Percentiles rank a stretch among this genome's conserved stretches.
Evolutionary conservation across 2,329 filamentous ascomycete genomes (phyloP).

Genomic region (Microsporum ferrugineum): DNA sequence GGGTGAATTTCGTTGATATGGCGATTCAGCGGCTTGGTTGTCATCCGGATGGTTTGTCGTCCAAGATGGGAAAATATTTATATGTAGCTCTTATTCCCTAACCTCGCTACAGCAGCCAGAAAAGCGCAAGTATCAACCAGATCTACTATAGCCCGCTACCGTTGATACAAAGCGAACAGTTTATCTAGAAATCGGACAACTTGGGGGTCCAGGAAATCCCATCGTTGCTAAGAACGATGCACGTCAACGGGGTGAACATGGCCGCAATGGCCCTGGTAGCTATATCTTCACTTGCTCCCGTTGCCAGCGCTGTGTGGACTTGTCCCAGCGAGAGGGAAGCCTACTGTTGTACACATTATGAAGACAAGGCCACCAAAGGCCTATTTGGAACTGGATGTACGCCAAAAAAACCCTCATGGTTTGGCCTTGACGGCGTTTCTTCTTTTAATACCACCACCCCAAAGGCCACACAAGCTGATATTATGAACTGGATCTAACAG

Average conservation of each 20-base stretch:
- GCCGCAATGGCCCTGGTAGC: background rate
- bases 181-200: background rate
- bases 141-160: background rate
- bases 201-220: background rate
- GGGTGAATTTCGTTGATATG: background rate
- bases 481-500: background rate
- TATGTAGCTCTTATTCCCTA: background rate
- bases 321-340: slow-evolving; percentile 14
- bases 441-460: background rate
- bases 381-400: slow-evolving; percentile 10
- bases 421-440: background rate
- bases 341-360: slow-evolving; percentile 9
- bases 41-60: background rate
- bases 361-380: background rate
- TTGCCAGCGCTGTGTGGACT: slow-evolving; percentile 11
- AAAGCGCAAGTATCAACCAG: background rate
- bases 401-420: background rate
- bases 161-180: background rate
- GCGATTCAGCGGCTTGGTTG: background rate
- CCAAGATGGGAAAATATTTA: background rate
- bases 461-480: background rate
- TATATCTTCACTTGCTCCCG: background rate
- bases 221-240: background rate
- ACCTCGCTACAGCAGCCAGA: background rate
- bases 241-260: background rate